These are phyloP conservation scores for Aureobasidium sp. DNA, from an alignment of 2,329 filamentous ascomycete genomes.

Conservation along the genomic window DNA sequence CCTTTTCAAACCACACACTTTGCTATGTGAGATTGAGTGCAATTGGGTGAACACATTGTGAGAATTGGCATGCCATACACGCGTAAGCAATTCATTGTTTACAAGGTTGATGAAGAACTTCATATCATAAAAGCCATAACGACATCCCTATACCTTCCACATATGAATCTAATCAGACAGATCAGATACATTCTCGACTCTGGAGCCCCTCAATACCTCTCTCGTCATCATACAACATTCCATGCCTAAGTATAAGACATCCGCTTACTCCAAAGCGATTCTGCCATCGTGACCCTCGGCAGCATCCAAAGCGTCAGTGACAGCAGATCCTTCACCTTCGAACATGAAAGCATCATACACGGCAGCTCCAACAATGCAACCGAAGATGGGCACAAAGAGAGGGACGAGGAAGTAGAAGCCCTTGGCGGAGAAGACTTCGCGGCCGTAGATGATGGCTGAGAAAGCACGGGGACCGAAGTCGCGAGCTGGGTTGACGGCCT, in stretches of 20 bases:
- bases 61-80: no score
- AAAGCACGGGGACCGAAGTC: slow-evolving; percentile 10
- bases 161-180: no score
- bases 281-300: not conserved
- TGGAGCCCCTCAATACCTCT: not conserved
- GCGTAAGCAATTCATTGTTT: no score
- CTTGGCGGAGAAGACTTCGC: slow-evolving; percentile 13
- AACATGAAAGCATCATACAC: slow-evolving; percentile 14
- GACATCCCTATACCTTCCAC: not conserved
- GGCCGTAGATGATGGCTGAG: slow-evolving; percentile 11
- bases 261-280: slow-evolving; percentile 1
- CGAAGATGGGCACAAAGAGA: slow-evolving; percentile 3
- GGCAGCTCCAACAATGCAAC: slow-evolving; percentile 1
- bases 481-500: slow-evolving; percentile 13
- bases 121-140: not conserved
- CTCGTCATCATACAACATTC: not conserved
- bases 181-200: no score
- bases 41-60: no score
- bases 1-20: no score
- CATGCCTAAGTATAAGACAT: no score
- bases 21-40: no score
- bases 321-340: slow-evolving; percentile 7
- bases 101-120: no score
- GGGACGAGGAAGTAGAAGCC: slow-evolving; percentile 5
- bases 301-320: slow-evolving; percentile 1